Base-by-base conservation (phyloP, 495 filamentous ascomycete species). In the Penicillium atrosanguineum region DNA sequence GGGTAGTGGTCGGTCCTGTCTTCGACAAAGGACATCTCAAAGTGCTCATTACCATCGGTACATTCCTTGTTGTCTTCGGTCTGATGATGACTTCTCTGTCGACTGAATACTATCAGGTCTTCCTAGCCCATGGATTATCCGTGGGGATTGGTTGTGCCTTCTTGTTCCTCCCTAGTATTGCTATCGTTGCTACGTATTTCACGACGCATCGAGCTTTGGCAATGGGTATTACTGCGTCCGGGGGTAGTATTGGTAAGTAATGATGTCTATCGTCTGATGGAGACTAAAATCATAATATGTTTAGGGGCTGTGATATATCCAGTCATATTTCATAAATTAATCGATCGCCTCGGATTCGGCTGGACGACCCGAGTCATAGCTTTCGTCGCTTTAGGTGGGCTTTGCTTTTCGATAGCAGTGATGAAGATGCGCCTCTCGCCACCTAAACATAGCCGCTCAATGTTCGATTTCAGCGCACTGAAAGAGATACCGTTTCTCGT, bases 351-450 rank as follows among this genome's bases (percentile, higher is more conserved):
- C 39, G 80, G 80, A 6, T 83, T 82, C 50, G 66, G 61, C 19
- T 84, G 81, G 81, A 69, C 80, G 0, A 78, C 75, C 3, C 69
- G 81, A 11, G 56, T 74, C n/a, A 71, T 83, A 25, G 80, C 67
- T 3, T 83, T 83, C 58, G 75, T 82, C 18, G 70, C 70, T 15
- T 65, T 84, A 0, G 67, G 43, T 9, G 76, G 73, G 2, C 60
- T 76, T 1, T 7, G 65, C 14, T 53, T 80, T 21, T 70, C 77
- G 7, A 68, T 68, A 53, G 15, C 55, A 12, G 52, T 72, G 21
- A 70, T 82, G 53, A 62, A 60, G 28, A 21, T 43, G 11, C 56
- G 60, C 48, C 55, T 43, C 18, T 47, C 50, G 41, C 66, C 41
- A 50, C 59, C 39, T n/a, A 62, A 48, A 48, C 34, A 53, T 18